Conservation (phyloP, 2,329 filamentous ascomycete genomes). For the Aspergillus sp. region DNA sequence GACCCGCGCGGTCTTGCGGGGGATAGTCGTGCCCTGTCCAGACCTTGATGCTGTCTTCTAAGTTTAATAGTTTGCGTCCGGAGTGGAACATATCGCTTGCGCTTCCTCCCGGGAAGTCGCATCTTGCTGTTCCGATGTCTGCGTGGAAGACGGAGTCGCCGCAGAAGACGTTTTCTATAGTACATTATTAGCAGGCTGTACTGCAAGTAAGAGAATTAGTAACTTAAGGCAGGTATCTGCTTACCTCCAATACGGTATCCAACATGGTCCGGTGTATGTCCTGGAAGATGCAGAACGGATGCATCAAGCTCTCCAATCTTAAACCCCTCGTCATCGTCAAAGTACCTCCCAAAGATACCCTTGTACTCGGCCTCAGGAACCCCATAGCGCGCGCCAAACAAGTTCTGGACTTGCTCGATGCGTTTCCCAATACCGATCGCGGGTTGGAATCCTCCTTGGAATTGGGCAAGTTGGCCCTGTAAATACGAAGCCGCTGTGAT, state of each 20-base stretch:
- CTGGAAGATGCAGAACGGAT: conserved; percentile 56
- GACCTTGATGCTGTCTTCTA: conserved; percentile 47
- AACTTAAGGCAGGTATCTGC: too few relatives aligned
- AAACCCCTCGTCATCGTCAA: conserved; percentile 56
- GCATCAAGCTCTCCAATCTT: conserved; percentile 49
- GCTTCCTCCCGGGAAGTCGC: conserved; percentile 55
- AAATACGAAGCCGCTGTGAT: conserved; percentile 53
- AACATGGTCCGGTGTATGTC: conserved; percentile 62
- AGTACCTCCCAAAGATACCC: conserved; percentile 54
- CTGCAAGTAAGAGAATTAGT: too few relatives aligned
- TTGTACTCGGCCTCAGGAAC: conserved; percentile 46
- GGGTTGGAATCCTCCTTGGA: conserved; percentile 5
- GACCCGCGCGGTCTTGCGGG: conserved; percentile 21
- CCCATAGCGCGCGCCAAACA: conserved; percentile 53
- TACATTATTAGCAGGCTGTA: too few relatives aligned
- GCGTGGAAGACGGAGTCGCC: conserved; percentile 55
- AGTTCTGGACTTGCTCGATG: conserved; percentile 52
- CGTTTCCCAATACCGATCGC: conserved; percentile 59
- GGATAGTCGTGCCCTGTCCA: conserved; percentile 56
- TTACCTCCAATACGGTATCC: conserved; percentile 57
- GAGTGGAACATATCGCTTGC: conserved; percentile 46
- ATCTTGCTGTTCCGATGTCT: conserved; percentile 52
- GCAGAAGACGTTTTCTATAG: conserved; percentile 44
- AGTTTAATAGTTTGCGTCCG: conserved; percentile 40
- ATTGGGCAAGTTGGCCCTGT: neutral